Evolutionary conservation across 169 alveolate genomes (phyloP).

Genomic region (Plasmodium knowlesi): DNA sequence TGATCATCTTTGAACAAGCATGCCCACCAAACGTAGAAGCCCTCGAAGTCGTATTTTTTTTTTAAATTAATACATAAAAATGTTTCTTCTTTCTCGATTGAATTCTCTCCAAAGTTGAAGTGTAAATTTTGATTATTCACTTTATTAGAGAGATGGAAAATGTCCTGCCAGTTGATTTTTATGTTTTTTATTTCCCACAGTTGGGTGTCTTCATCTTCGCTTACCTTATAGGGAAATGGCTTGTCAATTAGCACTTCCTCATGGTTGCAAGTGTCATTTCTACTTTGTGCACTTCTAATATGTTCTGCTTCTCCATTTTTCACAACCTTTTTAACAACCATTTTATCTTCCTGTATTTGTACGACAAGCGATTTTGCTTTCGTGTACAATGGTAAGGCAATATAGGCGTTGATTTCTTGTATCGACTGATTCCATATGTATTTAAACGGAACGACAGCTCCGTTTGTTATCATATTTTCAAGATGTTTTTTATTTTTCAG

Average conservation of each 20-base stretch:
- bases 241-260: slow-evolving; percentile 29
- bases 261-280: neutral
- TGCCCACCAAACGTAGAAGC: slow-evolving; percentile 69
- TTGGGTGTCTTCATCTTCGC: slow-evolving; percentile 68
- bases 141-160: slow-evolving; percentile 42
- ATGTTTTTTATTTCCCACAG: slow-evolving; percentile 72
- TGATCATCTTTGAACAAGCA: slow-evolving; percentile 41
- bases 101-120: slow-evolving; percentile 12
- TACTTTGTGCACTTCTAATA: neutral
- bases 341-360: slow-evolving; percentile 50
- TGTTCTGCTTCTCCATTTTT: neutral
- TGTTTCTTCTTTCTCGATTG: slow-evolving; percentile 62
- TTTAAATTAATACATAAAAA: slow-evolving; percentile 70
- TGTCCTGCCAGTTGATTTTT: slow-evolving; percentile 48
- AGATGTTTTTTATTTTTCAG: slow-evolving; percentile 8
- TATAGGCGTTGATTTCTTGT: slow-evolving; percentile 32
- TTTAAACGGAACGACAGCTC: slow-evolving; percentile 62
- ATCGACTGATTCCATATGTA: slow-evolving; percentile 68
- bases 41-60: slow-evolving; percentile 54
- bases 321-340: slow-evolving; percentile 34
- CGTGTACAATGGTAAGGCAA: slow-evolving; percentile 32
- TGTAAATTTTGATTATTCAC: slow-evolving; percentile 59
- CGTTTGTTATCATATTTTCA: slow-evolving; percentile 51
- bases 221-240: slow-evolving; percentile 37
- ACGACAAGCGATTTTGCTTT: slow-evolving; percentile 65